Conservation (phyloP, 331 rosid genomes). For the Quercus phellos region DNA sequence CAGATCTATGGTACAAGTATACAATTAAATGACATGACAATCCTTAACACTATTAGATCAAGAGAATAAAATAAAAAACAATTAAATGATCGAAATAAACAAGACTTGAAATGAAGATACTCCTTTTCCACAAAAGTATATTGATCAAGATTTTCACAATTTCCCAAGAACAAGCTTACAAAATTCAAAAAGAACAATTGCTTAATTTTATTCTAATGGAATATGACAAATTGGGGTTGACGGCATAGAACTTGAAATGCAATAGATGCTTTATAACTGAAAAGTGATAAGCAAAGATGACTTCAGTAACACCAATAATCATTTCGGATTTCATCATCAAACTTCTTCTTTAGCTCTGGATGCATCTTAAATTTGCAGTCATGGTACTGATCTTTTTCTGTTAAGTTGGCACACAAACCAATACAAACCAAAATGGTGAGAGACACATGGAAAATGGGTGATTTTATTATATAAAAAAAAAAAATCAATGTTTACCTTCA, state of each 20-base stretch:
- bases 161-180: too few species aligned
- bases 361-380: conserved; percentile 55
- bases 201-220: neutral
- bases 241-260: neutral
- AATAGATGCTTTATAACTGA: neutral
- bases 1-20: too few species aligned
- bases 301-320: conserved; percentile 52
- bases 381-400: conserved; percentile 51
- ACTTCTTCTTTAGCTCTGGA: conserved; percentile 52
- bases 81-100: too few species aligned
- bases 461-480: too few species aligned
- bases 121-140: too few species aligned
- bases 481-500: conserved; percentile 31
- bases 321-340: conserved; percentile 50
- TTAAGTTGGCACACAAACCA: neutral
- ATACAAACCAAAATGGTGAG: conserved; percentile 5
- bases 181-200: neutral
- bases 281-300: neutral
- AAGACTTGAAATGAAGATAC: too few species aligned
- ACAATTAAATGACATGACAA: too few species aligned
- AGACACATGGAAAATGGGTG: neutral
- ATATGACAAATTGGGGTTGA: neutral
- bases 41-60: too few species aligned
- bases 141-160: too few species aligned
- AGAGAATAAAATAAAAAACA: too few species aligned